phyloP scores from a whole-genome alignment of 768 basidiomycete species.

The Leccinum imitatum region DNA sequence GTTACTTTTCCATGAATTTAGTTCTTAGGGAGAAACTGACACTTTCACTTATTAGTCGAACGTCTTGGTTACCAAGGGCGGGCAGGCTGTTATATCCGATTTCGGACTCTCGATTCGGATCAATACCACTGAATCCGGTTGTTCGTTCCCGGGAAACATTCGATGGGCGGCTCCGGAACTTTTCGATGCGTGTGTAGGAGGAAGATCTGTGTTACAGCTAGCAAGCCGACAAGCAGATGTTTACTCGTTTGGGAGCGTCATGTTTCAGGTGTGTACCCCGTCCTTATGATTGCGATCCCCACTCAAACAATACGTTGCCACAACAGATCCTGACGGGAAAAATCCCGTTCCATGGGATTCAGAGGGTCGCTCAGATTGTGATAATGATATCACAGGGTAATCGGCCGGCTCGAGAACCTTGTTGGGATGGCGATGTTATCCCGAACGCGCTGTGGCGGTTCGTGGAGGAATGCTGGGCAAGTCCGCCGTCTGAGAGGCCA shows the following conservation, averaged over 20 bases:
- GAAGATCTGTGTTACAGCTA: not conserved
- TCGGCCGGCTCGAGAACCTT: constrained; percentile 9
- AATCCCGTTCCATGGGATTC: constrained; percentile 23
- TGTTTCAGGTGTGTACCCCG: constrained; percentile 20
- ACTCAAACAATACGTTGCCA: not conserved
- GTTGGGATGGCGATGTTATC: constrained; percentile 27
- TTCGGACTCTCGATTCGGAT: constrained; percentile 31
- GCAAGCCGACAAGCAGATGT: constrained; percentile 21
- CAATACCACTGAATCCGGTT: not conserved
- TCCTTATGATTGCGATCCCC: not conserved
- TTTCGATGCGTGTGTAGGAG: constrained; percentile 5
- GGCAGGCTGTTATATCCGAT: constrained; percentile 27
- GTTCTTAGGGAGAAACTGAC: not conserved
- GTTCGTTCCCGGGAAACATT: constrained; percentile 25
- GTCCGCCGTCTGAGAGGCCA: constrained; percentile 18
- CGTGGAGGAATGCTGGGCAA: constrained; percentile 24
- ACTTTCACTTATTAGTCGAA: constrained; percentile 14
- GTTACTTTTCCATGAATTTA: not conserved
- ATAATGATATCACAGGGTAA: constrained; percentile 17
- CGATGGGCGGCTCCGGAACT: constrained; percentile 34
- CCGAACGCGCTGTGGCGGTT: constrained; percentile 25
- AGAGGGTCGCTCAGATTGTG: constrained; percentile 24
- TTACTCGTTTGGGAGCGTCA: constrained; percentile 33
- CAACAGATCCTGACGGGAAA: constrained; percentile 24
- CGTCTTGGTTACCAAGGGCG: constrained; percentile 15